Evolutionary conservation across 768 basidiomycete species (phyloP), one percentile per base, ranked within the genome.

Genomic region (Boletus subparvulus): DNA sequence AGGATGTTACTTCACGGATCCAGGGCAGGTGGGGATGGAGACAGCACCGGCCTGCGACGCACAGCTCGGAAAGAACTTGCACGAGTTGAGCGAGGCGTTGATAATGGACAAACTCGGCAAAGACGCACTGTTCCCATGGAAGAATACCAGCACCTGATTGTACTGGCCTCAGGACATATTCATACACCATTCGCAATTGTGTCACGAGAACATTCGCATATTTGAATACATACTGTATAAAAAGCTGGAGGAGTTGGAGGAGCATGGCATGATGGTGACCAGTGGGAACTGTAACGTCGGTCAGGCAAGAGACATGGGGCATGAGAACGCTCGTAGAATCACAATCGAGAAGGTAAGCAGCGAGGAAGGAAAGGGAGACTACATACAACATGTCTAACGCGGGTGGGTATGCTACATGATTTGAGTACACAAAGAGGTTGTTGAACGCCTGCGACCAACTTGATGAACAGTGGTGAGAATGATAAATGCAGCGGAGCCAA

Each of bases 61-160:
- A 13, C 64, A 66, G 56, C 56, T 68, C 11, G 69, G 69, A 2
- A 61, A 54, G 52, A 65, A 65, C 32, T 55, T 74, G 59, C 74
- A 69, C 63, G 54, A 63, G 32, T 66, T 75, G 55, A 72, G 69
- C 54, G 69, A 73, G 60, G 50, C 61, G 24, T 47, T 74, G 47
- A 64, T 72, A 17, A 57, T 56, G 35, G 58, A 64, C 26, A 63
- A 64, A 51, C 49, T 67, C 36, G 67, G 68, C 45, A 49, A 59
- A 16, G 49, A 42, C 10, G 40, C 35, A 6, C 17, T 73, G 30
- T 50, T 62, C 45, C 61, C 64, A 12, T 69, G 70, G 70, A 55
- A 62, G 33, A 28, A 54, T 39, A 39, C 13, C 26, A 41, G 13
- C 9, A 14, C 21, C 16, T 67, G 46, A 49, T 32, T 39, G 45